A percentile compares a stretch with the other conserved stretches of the same genome.
phyloP scores from a whole-genome alignment of 768 basidiomycete genomes.

The Rhizopogon sp. region DNA sequence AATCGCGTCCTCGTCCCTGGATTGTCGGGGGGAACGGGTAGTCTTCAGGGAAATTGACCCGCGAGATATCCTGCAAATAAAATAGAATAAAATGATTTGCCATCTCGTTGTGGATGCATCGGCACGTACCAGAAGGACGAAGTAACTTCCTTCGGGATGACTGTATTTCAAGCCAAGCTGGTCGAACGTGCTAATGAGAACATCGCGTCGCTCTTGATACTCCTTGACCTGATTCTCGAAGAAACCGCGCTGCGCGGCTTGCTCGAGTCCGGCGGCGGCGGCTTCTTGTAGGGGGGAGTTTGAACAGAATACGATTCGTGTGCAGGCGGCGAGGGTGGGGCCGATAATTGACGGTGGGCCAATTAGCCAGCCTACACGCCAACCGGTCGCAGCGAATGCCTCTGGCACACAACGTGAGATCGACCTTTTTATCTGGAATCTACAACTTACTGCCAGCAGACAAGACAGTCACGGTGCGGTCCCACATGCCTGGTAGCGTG shows the following conservation, averaged over 20 bases:
- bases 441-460: conserved; percentile 82
- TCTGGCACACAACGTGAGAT: conserved; percentile 42
- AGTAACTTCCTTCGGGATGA: conserved; percentile 87
- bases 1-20: conserved; percentile 79
- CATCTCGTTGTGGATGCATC: not conserved
- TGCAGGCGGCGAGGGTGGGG: conserved; percentile 85
- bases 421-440: not conserved
- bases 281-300: conserved; percentile 97
- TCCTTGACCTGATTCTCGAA: conserved; percentile 72
- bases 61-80: conserved; percentile 60
- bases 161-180: conserved; percentile 80
- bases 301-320: conserved; percentile 92
- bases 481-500: conserved; percentile 97
- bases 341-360: conserved; percentile 77
- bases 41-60: conserved; percentile 73
- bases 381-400: conserved; percentile 95
- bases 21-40: conserved; percentile 79
- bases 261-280: conserved; percentile 82
- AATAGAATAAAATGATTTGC: not conserved
- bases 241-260: conserved; percentile 65
- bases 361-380: conserved; percentile 96
- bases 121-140: conserved; percentile 68
- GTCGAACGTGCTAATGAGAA: conserved; percentile 81
- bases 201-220: conserved; percentile 73
- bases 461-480: conserved; percentile 91